Conservation (phyloP, 441 rosid species). For the Pelargonium myrrhifolium region DNA sequence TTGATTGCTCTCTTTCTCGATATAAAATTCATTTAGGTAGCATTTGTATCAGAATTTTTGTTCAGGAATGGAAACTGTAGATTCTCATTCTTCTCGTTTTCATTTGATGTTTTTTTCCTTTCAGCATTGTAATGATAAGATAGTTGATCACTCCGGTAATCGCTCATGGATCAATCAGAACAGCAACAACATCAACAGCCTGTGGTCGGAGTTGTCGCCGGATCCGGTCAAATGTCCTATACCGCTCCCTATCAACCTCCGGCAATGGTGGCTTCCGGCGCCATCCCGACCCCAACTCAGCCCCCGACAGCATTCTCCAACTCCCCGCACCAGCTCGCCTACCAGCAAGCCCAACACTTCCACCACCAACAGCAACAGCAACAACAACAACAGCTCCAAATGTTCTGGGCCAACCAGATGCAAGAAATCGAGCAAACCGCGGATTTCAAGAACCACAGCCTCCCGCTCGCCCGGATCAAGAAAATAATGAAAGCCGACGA, state of each 20-base stretch:
- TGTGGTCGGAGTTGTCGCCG: conserved; percentile 37
- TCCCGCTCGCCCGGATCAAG: conserved; percentile 82
- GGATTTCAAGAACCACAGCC: conserved; percentile 83
- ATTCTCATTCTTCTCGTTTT: background rate
- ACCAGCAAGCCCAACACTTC: conserved; percentile 75
- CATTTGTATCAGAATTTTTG: too few relatives aligned
- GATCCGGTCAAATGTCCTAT: conserved; percentile 38
- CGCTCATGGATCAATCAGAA: conserved; percentile 49
- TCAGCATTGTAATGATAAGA: conserved; percentile 15
- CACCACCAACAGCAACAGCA: conserved; percentile 69
- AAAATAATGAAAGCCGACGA: conserved; percentile 95
- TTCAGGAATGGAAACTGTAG: too few relatives aligned
- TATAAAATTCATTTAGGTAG: too few relatives aligned
- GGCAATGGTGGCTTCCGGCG: conserved; percentile 36
- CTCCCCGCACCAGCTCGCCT: conserved; percentile 47
- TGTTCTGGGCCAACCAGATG: conserved; percentile 80
- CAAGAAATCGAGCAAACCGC: conserved; percentile 66
- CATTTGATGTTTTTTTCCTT: conserved; percentile 6
- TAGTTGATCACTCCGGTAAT: conserved; percentile 6
- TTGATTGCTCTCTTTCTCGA: too few relatives aligned
- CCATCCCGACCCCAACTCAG: conserved; percentile 36
- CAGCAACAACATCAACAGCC: conserved; percentile 48
- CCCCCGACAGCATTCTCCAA: conserved; percentile 31
- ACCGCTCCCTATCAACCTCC: conserved; percentile 42
- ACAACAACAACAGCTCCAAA: conserved; percentile 64